These are phyloP conservation scores for Ruellia speciosa DNA, from an alignment of 305 asterid species.

Conservation along the genomic window DNA sequence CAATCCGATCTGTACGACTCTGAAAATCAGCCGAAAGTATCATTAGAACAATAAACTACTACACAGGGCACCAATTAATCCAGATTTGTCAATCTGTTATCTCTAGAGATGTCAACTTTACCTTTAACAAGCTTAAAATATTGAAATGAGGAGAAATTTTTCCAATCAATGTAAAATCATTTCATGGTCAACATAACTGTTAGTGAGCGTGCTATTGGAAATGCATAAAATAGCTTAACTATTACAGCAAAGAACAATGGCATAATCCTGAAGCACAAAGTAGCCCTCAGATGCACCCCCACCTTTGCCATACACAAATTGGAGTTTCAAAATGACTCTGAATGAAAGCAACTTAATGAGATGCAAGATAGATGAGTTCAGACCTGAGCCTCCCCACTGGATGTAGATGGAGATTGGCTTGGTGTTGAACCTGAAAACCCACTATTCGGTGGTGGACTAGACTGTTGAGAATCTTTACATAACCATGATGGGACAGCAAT, in stretches of 20 bases:
- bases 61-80: background rate
- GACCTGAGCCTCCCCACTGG: constrained; percentile 92
- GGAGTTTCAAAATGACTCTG: background rate
- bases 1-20: constrained; percentile 93
- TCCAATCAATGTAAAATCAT: background rate
- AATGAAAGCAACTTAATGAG: constrained; percentile 8
- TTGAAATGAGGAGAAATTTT: background rate
- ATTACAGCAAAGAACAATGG: background rate
- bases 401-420: constrained; percentile 71
- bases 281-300: background rate
- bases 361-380: constrained; percentile 14
- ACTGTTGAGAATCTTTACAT: constrained; percentile 47
- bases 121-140: background rate
- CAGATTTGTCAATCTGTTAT: constrained; percentile 6
- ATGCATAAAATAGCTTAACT: too few relatives aligned
- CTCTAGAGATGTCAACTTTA: background rate
- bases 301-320: background rate
- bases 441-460: constrained; percentile 66
- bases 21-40: constrained; percentile 31
- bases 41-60: constrained; percentile 14
- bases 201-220: too few relatives aligned
- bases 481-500: constrained; percentile 41
- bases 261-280: background rate
- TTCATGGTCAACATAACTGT: background rate
- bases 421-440: constrained; percentile 67